These are phyloP conservation scores for Acrocalymma vagum DNA, from an alignment of 2,329 filamentous ascomycete species.

Conservation along the genomic window DNA sequence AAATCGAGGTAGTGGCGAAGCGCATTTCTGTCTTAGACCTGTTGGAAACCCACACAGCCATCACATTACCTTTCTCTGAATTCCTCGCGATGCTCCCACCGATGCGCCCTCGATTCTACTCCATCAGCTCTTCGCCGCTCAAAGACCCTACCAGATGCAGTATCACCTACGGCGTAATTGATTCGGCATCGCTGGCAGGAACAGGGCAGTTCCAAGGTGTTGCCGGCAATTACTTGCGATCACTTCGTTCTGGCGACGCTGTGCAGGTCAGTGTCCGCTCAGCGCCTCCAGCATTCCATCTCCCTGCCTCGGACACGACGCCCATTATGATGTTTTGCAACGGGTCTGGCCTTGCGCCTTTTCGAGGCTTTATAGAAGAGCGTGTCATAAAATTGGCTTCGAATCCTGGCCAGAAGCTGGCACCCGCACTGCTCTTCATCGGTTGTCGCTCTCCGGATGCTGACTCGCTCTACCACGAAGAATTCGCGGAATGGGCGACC, in stretches of 20 bases:
- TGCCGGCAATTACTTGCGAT: slow-evolving; percentile 41
- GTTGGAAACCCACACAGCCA: slow-evolving; percentile 19
- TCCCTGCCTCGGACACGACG: slow-evolving; percentile 38
- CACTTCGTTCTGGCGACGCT: slow-evolving; percentile 39
- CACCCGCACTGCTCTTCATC: slow-evolving; percentile 66
- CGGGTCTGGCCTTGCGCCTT: slow-evolving; percentile 32
- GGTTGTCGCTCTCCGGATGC: slow-evolving; percentile 63
- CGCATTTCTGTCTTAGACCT: slow-evolving; percentile 23
- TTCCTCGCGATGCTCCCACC: slow-evolving; percentile 76
- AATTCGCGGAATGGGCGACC: slow-evolving; percentile 64
- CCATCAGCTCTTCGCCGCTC: slow-evolving; percentile 56
- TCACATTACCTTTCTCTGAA: slow-evolving; percentile 58
- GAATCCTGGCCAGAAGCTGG: slow-evolving; percentile 26
- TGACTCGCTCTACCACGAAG: slow-evolving; percentile 67
- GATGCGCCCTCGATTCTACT: slow-evolving; percentile 74
- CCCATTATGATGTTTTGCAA: slow-evolving; percentile 56
- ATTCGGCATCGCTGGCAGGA: slow-evolving; percentile 33
- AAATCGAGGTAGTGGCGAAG: slow-evolving; percentile 37
- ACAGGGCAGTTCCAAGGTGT: slow-evolving; percentile 50
- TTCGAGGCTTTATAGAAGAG: slow-evolving; percentile 35
- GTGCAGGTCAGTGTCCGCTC: slow-evolving; percentile 41
- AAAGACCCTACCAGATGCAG: slow-evolving; percentile 53
- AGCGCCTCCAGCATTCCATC: slow-evolving; percentile 44
- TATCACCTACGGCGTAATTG: slow-evolving; percentile 71
- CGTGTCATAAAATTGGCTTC: slow-evolving; percentile 23